Evolutionary conservation across 306 rosid genomes (phyloP).

Genomic region (Cucurbita pepo): DNA sequence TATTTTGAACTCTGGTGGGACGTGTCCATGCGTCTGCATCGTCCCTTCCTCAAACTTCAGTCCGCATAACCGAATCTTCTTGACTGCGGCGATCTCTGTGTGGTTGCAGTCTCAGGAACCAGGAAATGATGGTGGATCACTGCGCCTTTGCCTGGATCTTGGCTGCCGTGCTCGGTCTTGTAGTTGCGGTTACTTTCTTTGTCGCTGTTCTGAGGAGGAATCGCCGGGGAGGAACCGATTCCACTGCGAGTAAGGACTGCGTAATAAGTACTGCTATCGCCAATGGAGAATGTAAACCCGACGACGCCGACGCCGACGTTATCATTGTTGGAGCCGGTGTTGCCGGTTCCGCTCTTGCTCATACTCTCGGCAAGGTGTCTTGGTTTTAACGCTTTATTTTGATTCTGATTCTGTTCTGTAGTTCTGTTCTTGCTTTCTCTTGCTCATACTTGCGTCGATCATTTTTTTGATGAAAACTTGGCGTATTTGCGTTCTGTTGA

Average conservation of each 20-base stretch:
- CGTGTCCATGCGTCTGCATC: background rate
- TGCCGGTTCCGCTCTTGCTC: slow-evolving; percentile 88
- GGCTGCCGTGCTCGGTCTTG: slow-evolving; percentile 10
- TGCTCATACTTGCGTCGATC: background rate
- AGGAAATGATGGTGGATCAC: slow-evolving; percentile 30
- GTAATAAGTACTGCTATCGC: slow-evolving; percentile 18
- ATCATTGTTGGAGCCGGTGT: slow-evolving; percentile 94
- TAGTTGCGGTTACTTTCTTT: slow-evolving; percentile 16
- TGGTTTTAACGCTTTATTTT: background rate
- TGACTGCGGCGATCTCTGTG: background rate
- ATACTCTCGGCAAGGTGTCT: slow-evolving; percentile 78
- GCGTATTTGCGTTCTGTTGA: background rate
- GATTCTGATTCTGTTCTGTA: background rate
- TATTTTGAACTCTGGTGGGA: background rate
- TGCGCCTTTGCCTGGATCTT: slow-evolving; percentile 35
- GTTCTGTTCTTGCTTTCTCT: background rate
- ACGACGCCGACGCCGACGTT: slow-evolving; percentile 31
- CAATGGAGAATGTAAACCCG: slow-evolving; percentile 49
- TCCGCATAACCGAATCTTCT: background rate
- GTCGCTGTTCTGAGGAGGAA: slow-evolving; percentile 5
- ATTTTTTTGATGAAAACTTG: background rate
- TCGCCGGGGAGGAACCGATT: slow-evolving; percentile 2
- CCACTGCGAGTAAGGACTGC: slow-evolving; percentile 11
- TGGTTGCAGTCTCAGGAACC: slow-evolving; percentile 4
- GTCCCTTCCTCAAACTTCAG: background rate